These are phyloP conservation scores for Neurospora hispaniola DNA, from an alignment of 495 filamentous ascomycete genomes.

Conservation along the genomic window DNA sequence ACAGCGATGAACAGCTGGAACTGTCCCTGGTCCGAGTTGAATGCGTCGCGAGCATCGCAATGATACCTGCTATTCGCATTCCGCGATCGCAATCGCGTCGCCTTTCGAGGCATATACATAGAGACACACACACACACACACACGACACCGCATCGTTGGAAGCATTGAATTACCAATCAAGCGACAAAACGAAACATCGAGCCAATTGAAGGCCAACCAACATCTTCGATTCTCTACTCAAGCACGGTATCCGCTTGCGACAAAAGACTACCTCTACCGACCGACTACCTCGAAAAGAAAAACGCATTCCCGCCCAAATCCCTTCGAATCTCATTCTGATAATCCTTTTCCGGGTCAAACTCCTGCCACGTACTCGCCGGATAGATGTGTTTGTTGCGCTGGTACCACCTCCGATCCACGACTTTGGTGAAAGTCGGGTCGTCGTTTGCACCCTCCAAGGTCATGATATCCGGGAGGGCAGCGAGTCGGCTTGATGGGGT, in stretches of 20 bases:
- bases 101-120: background rate
- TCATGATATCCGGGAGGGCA: constrained; percentile 17
- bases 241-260: too few relatives aligned
- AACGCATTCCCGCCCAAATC: constrained; percentile 86
- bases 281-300: constrained; percentile 55
- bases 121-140: background rate
- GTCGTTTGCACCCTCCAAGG: constrained; percentile 68
- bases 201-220: background rate
- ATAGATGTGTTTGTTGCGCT: constrained; percentile 95
- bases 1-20: background rate
- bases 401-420: constrained; percentile 93
- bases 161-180: background rate
- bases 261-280: too few relatives aligned
- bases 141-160: background rate
- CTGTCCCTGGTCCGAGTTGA: background rate
- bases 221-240: too few relatives aligned
- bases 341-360: constrained; percentile 83
- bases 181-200: background rate
- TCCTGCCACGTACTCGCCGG: constrained; percentile 93
- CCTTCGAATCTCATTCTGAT: constrained; percentile 65
- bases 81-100: background rate
- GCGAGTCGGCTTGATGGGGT: constrained; percentile 23
- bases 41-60: background rate
- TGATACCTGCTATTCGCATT: too few relatives aligned
- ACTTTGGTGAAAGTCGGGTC: constrained; percentile 86